Evolutionary conservation across 306 rosid genomes (phyloP).

Genomic region (Casuarina glauca): DNA sequence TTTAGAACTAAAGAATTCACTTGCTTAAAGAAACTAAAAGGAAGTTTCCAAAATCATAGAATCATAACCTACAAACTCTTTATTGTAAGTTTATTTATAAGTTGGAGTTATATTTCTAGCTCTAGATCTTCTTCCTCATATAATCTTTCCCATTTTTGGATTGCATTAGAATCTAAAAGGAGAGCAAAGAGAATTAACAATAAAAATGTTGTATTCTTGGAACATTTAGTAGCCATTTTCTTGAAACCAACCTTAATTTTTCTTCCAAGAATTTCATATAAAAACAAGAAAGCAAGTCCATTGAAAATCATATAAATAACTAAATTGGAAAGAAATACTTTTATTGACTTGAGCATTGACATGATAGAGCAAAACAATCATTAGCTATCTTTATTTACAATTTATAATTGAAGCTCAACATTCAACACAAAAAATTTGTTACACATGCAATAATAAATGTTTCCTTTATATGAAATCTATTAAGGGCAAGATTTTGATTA

Average conservation of each 20-base stretch:
- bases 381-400: neutral
- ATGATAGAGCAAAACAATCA: neutral
- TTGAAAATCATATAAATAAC: neutral
- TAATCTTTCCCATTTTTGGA: too few relatives aligned
- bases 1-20: neutral
- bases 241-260: neutral
- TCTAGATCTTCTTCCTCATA: slow-evolving; percentile 20
- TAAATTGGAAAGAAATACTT: neutral
- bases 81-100: slow-evolving; percentile 26
- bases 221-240: slow-evolving; percentile 12
- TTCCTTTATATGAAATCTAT: neutral
- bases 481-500: too few relatives aligned
- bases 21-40: neutral
- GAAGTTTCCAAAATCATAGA: neutral
- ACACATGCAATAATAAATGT: neutral
- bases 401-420: neutral
- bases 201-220: neutral
- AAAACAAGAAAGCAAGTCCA: neutral
- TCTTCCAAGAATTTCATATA: neutral
- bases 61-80: slow-evolving; percentile 32
- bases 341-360: too few relatives aligned
- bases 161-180: too few relatives aligned
- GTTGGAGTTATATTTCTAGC: slow-evolving; percentile 24
- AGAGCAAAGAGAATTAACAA: neutral
- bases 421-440: neutral